Percentiles rank a stretch among this genome's conserved stretches.
These are phyloP conservation scores for Alloteropsis semialata DNA, from an alignment of 176 grass and related monocot species.

Conservation along the genomic window DNA sequence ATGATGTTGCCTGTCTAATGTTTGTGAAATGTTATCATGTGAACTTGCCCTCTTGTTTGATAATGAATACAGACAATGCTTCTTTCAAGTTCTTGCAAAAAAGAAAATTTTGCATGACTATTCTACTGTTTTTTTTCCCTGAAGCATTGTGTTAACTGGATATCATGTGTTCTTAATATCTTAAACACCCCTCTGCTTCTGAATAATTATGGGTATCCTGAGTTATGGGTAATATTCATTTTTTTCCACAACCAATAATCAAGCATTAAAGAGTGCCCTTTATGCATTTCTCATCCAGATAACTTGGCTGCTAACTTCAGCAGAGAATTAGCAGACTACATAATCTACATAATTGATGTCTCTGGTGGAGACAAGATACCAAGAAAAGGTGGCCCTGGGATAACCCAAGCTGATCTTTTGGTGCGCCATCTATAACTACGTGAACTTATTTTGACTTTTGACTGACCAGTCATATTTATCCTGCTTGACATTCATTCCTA, in stretches of 20 bases:
- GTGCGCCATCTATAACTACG: conserved; percentile 8
- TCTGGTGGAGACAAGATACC: conserved; percentile 98
- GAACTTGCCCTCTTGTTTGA: background rate
- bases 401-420: conserved; percentile 94
- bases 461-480: background rate
- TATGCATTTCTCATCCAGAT: conserved; percentile 53
- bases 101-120: background rate
- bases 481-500: background rate
- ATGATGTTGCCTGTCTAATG: background rate
- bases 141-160: background rate
- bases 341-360: conserved; percentile 99
- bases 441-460: background rate
- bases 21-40: background rate
- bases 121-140: background rate
- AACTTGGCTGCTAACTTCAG: conserved; percentile 98
- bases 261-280: background rate
- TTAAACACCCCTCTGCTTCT: background rate
- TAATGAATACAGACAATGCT: background rate
- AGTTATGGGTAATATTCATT: background rate
- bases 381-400: conserved; percentile 92
- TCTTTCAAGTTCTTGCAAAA: background rate
- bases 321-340: conserved; percentile 95
- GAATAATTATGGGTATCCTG: background rate
- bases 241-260: background rate
- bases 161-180: background rate